Evolutionary conservation across 805 yeast species (phyloP), one percentile per base, ranked within the genome.

Genomic region (Nakazawaea ernobii): DNA sequence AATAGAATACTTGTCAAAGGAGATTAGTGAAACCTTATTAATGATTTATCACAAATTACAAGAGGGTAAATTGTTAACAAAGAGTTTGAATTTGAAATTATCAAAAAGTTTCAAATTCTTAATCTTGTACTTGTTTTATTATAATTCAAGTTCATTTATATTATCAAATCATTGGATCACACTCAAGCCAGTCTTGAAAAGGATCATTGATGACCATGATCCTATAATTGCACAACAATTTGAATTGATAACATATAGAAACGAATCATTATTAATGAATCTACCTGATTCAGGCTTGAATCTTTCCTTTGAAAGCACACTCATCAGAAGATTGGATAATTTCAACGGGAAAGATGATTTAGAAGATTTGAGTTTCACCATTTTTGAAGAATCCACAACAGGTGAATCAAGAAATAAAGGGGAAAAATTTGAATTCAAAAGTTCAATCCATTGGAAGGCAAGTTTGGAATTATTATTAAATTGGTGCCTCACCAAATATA

Each of bases 241-340:
- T 43, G 81, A 81, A 43, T 58, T 84, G 29, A 76, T 84, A 5
- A 74, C 80, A 43, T 82, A 80, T 56, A 66, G 91, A 57, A 85
- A 85, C 59, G 89, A 84, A 63, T 82, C 89, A 2, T 66, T 85
- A 45, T 80, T 82, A 73, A 68, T 80, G 40, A 80, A 78, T 56
- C 67, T 43, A 15, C 44, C 50, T 11, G 44, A 45, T 28, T 35
- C 43, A 8, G 42, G 32, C 8, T 14, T 39, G 4, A 35, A 32
- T 28, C 35, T 38, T 43, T 48, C 57, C 32, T 53, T 53, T 32
- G 49, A 55, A 7, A 52, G 55, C 4, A 48, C 48, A 2, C 42
- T 65, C 1, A 49, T 66, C 33, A 49, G 49, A 14, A 53, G 52
- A 32, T 55, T 73, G 11, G 69, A 68, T 51, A 49, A 55, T 27